Evolutionary conservation across 2,329 filamentous ascomycete genomes (phyloP), one percentile per base, ranked within the genome.

Genomic region (Nannizziopsis arthrosporioides): DNA sequence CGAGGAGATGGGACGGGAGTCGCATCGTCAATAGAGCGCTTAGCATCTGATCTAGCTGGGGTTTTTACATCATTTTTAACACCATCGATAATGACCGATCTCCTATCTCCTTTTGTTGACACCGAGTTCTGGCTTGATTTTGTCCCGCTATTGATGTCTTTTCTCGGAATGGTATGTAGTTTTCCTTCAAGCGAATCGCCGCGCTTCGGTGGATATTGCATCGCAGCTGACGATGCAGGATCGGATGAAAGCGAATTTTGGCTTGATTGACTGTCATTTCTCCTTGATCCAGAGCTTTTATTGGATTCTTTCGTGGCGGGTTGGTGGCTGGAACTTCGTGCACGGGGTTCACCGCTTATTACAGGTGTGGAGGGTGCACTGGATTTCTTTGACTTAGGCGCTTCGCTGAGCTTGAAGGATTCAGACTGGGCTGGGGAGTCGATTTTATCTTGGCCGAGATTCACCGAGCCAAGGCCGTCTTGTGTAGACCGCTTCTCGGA

Each of bases 101-200:
- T 41, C 35, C 32, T 39, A 2, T 46, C 36, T 12, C 34, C 5
- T 31, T 38, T 45, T 4, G 43, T 14, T 30, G 27, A 32, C 42
- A 14, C 12, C 19, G 17, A 31, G 27, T 15, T 45, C 15, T 48
- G 46, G 7, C 32, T 48, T 11, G n/a, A 14, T 42, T 7, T 36
- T 7, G 14, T 32, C 11, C n/a, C 38, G 30, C 14, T 47, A 5
- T 42, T 56, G 36, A 82, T 59, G 41, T 89, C 84, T 61, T 86
- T 89, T 56, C 82, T 74, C 9, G 77, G 57, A 51, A 84, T 75
- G 15, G 71, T 59, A 50, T 80, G 62, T 53, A 64, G 59, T 59
- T 67, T 72, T 47, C 67, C 67, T 44, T 72, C 72, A 34, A 81
- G 66, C 15, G 80, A 83, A 61, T 84, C 79, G 17, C 75, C 76